Conservation (phyloP, 2,329 filamentous ascomycete species). For the Grosmannia penicillata region DNA sequence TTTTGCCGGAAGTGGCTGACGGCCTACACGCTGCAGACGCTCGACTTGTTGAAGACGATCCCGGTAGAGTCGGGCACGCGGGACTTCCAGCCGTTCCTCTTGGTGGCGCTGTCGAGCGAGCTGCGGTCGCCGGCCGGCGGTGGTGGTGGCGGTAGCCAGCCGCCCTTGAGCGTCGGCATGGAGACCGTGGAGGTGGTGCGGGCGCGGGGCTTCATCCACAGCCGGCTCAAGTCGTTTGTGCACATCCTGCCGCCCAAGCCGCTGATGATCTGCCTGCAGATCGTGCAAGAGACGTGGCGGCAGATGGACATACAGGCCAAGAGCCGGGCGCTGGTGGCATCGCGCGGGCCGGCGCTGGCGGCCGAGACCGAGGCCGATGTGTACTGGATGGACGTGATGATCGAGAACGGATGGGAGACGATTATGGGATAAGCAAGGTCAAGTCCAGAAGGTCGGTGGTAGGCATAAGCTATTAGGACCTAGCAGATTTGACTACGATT, state of each 20-base stretch:
- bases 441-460: too few species aligned
- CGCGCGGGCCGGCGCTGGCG: conserved; percentile 7
- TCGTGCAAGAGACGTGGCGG: conserved; percentile 37
- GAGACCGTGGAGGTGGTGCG: conserved; percentile 28
- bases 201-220: conserved; percentile 31
- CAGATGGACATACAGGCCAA: conserved; percentile 23
- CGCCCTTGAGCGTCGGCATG: conserved; percentile 13
- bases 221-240: conserved; percentile 26
- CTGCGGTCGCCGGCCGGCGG: conserved; percentile 20
- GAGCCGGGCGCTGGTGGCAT: neutral
- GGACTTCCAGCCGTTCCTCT: conserved; percentile 35
- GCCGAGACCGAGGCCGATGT: conserved; percentile 21
- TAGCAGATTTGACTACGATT: too few species aligned
- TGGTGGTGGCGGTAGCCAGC: neutral
- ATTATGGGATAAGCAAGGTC: conserved; percentile 7
- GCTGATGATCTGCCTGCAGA: conserved; percentile 29
- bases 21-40: conserved; percentile 32
- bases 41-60: conserved; percentile 31
- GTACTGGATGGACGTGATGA: conserved; percentile 43
- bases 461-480: too few species aligned
- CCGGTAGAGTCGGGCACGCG: conserved; percentile 36
- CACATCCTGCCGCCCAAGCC: conserved; percentile 35
- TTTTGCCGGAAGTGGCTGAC: conserved; percentile 27
- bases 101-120: conserved; percentile 34
- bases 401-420: conserved; percentile 40